These are phyloP conservation scores for Malus hybrid DNA, from an alignment of 331 rosid genomes.

Conservation along the genomic window DNA sequence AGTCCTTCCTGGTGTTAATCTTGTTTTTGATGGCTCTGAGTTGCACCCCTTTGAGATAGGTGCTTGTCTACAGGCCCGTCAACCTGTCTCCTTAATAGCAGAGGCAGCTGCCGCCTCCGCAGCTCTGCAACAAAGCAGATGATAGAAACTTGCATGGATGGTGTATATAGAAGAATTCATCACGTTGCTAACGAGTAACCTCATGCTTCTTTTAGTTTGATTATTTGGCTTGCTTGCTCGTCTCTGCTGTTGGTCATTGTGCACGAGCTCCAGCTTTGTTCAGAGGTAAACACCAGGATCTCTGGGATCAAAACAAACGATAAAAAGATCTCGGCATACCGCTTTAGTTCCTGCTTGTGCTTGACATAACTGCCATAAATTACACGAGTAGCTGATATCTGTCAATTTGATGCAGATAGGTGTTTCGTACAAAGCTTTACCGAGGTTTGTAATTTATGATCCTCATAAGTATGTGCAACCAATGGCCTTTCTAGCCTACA, in stretches of 20 bases:
- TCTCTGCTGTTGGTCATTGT: conserved; percentile 3
- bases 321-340: background rate
- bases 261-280: conserved; percentile 4
- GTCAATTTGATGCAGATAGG: background rate
- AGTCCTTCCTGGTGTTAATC: conserved; percentile 84
- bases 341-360: background rate
- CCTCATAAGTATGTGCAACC: too few species aligned
- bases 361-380: background rate
- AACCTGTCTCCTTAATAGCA: conserved; percentile 69
- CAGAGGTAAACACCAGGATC: conserved; percentile 17
- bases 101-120: conserved; percentile 85
- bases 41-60: conserved; percentile 82
- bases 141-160: conserved; percentile 18
- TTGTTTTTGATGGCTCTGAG: conserved; percentile 81
- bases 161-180: conserved; percentile 11
- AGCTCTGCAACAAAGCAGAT: conserved; percentile 44
- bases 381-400: background rate
- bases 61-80: conserved; percentile 96
- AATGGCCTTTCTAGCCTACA: too few species aligned
- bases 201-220: background rate
- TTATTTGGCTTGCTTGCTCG: background rate
- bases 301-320: background rate
- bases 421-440: background rate
- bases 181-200: background rate
- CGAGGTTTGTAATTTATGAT: background rate